Evolutionary conservation across 371 early-diverging fungal species (phyloP).

Genomic region (Basidiobolus meristosporus): DNA sequence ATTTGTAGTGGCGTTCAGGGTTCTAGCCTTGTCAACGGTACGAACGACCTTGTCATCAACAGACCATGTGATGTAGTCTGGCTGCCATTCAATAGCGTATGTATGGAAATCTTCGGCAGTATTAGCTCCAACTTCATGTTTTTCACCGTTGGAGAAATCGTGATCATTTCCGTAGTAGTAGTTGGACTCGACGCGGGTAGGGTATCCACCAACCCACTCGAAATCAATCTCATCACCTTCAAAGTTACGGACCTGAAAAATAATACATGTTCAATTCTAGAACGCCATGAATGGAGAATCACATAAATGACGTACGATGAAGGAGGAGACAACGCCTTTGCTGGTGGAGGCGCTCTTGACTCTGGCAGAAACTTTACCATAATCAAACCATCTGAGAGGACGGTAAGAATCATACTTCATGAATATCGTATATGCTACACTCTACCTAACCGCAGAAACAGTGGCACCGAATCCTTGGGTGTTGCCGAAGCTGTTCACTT

Average conservation of each 20-base stretch:
- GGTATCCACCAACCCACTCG: conserved; percentile 36
- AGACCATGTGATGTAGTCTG: conserved; percentile 15
- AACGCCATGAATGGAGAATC: too few species aligned
- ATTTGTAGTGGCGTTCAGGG: conserved; percentile 7
- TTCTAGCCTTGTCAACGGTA: conserved; percentile 13
- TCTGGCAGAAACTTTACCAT: conserved; percentile 27
- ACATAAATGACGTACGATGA: too few species aligned
- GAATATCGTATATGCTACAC: not conserved
- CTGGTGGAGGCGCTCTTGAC: conserved; percentile 22
- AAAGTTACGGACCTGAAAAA: conserved; percentile 5
- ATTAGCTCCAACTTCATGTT: conserved; percentile 7
- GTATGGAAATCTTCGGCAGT: conserved; percentile 9
- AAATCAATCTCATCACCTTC: conserved; percentile 50
- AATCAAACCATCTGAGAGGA: conserved; percentile 16
- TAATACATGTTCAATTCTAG: too few species aligned
- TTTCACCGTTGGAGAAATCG: not conserved
- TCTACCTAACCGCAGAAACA: conserved; percentile 16
- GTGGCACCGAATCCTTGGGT: conserved; percentile 30
- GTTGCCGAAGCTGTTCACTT: conserved; percentile 10
- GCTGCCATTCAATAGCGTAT: conserved; percentile 28
- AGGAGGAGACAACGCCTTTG: conserved; percentile 40
- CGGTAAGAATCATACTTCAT: not conserved
- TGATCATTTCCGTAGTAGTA: conserved; percentile 17
- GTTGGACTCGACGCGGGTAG: conserved; percentile 30
- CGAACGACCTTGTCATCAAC: conserved; percentile 25